Percentiles rank a stretch among this genome's conserved stretches.
phyloP scores from a whole-genome alignment of 75 land plant species.

The Cryptomeria japonica region DNA sequence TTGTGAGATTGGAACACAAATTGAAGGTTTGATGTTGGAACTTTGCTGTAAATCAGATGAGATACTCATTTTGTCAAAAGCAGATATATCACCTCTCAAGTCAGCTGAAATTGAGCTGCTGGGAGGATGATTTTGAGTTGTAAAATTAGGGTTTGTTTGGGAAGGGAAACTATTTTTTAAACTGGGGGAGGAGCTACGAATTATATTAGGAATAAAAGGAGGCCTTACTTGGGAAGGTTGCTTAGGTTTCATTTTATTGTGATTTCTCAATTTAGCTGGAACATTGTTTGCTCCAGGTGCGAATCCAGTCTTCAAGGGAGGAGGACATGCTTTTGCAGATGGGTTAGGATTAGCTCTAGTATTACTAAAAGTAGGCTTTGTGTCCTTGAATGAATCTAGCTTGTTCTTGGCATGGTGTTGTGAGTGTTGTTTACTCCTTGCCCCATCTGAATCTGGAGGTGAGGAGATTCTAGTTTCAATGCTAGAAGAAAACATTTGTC shows the following conservation, averaged over 20 bases:
- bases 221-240: not conserved
- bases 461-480: slow-evolving; percentile 5
- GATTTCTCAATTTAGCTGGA: not conserved
- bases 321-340: not conserved
- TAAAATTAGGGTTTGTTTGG: not conserved
- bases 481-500: not conserved
- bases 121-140: not conserved
- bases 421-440: not conserved
- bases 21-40: not conserved
- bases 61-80: not conserved
- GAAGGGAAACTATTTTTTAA: not conserved
- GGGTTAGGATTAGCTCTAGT: not conserved
- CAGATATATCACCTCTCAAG: not conserved
- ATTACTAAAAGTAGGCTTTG: not conserved
- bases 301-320: not conserved
- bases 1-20: slow-evolving; percentile 4
- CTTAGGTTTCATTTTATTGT: not conserved
- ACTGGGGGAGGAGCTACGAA: not conserved
- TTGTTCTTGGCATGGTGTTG: not conserved
- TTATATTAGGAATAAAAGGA: not conserved
- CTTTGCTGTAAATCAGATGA: slow-evolving; percentile 2
- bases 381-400: not conserved
- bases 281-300: not conserved
- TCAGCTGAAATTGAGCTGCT: not conserved
- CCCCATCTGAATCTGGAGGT: not conserved